These are phyloP conservation scores for Arachis stenosperma DNA, from an alignment of 306 rosid genomes.

Conservation along the genomic window DNA sequence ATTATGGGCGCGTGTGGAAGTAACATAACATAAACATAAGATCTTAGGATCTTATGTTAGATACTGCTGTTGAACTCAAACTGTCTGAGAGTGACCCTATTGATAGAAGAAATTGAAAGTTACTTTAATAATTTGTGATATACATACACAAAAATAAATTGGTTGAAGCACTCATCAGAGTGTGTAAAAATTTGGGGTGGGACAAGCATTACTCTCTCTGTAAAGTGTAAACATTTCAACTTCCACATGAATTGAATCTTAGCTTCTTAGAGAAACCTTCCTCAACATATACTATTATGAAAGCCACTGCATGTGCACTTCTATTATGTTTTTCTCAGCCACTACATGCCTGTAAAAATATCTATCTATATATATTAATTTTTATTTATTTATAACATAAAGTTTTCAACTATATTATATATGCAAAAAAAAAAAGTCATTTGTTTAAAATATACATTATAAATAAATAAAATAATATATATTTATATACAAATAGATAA, in stretches of 20 bases:
- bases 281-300: constrained; percentile 26
- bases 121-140: no score
- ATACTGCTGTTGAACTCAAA: constrained; percentile 46
- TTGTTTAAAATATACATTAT: no score
- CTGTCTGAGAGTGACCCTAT: constrained; percentile 46
- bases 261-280: constrained; percentile 44
- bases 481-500: no score
- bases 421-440: no score
- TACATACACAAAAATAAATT: constrained; percentile 2
- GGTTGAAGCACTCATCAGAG: constrained; percentile 40
- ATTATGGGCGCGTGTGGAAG: constrained; percentile 66
- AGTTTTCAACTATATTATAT: no score
- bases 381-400: no score
- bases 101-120: no score
- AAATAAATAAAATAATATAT: no score
- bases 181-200: constrained; percentile 34
- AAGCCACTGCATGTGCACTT: constrained; percentile 48
- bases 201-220: constrained; percentile 33
- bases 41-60: constrained; percentile 50
- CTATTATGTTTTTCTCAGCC: constrained; percentile 40
- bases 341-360: constrained; percentile 9
- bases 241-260: constrained; percentile 21
- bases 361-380: neutral
- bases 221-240: constrained; percentile 44
- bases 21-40: constrained; percentile 10